Percentiles rank a stretch among this genome's conserved stretches.
phyloP scores from a whole-genome alignment of 2,329 filamentous ascomycete genomes.

The Paecilomyces sp. region DNA sequence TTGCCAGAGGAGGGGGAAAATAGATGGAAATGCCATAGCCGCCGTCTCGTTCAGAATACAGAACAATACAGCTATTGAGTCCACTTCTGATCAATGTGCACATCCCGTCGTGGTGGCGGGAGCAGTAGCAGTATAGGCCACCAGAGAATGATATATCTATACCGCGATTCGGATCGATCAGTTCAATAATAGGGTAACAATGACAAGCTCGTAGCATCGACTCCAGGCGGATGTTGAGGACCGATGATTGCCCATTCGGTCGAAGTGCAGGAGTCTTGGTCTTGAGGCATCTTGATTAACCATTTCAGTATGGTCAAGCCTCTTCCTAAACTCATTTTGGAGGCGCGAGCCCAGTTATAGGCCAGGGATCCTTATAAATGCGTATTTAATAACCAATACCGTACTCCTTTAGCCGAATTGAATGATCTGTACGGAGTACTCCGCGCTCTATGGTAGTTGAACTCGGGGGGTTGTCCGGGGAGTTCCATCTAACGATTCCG shows the following conservation, averaged over 20 bases:
- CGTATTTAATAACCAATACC: not conserved
- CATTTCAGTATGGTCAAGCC: not conserved
- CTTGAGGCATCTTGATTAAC: not conserved
- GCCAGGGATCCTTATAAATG: not conserved
- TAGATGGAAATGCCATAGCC: not conserved
- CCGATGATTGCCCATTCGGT: not conserved
- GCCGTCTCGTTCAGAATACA: not conserved
- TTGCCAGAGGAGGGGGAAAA: not conserved
- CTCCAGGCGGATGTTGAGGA: not conserved
- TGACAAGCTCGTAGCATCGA: not conserved
- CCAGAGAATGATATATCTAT: not conserved
- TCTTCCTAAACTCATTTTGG: not conserved
- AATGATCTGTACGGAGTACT: not conserved
- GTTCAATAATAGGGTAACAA: not conserved
- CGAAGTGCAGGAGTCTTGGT: not conserved
- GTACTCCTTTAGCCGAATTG: too few species aligned
- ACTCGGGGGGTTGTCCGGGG: not conserved
- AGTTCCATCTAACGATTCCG: not conserved
- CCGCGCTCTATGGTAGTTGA: not conserved
- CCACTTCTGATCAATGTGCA: not conserved
- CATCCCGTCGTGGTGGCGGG: not conserved
- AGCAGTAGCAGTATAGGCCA: not conserved
- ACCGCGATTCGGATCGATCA: not conserved
- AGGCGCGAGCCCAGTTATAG: not conserved
- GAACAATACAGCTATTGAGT: not conserved